These are phyloP conservation scores for Spinacia oleracea DNA, from an alignment of 179 eudicot genomes.

Conservation along the genomic window DNA sequence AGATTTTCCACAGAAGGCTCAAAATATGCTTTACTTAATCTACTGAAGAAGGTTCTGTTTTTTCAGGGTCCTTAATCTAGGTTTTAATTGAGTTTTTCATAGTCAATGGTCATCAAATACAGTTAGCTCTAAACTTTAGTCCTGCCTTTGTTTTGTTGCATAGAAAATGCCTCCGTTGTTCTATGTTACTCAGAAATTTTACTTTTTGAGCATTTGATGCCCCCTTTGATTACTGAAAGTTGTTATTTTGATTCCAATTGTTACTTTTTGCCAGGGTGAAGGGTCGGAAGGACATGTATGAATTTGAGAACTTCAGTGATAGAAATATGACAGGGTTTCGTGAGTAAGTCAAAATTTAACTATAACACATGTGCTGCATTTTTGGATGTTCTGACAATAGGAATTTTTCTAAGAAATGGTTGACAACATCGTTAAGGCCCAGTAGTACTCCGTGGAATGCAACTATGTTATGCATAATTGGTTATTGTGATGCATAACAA, in stretches of 20 bases:
- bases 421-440: too few species aligned
- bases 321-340: constrained; percentile 83
- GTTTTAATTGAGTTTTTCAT: constrained; percentile 27
- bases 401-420: too few species aligned
- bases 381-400: too few species aligned
- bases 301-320: constrained; percentile 70
- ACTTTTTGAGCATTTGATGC: background rate
- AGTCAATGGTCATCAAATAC: background rate
- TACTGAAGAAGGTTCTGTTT: constrained; percentile 53
- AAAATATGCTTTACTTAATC: constrained; percentile 63
- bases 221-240: background rate
- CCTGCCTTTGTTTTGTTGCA: background rate
- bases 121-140: background rate
- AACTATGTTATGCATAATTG: too few species aligned
- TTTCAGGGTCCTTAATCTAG: background rate
- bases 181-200: background rate
- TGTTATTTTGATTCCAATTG: constrained; percentile 4
- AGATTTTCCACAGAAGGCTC: constrained; percentile 61
- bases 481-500: too few species aligned
- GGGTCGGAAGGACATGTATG: constrained; percentile 54
- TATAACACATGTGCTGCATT: background rate
- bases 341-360: constrained; percentile 49
- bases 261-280: constrained; percentile 42
- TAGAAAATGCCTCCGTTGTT: background rate
- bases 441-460: too few species aligned